Evolutionary conservation across 768 basidiomycete genomes (phyloP), one percentile per base, ranked within the genome.

Genomic region (Sarcodon aspratus): DNA sequence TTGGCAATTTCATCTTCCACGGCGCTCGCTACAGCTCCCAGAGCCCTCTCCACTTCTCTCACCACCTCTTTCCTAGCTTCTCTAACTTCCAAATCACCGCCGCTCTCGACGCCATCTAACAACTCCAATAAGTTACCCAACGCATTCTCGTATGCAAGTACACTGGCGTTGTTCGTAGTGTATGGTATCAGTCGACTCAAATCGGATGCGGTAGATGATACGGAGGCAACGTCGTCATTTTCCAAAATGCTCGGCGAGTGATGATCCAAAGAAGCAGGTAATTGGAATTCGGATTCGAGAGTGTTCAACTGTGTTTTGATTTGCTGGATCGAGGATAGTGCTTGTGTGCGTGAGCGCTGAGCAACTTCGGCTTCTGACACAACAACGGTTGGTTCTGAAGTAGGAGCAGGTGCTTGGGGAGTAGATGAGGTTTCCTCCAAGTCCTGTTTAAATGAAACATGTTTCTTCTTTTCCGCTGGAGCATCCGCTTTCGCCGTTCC

Each of bases 61-160:
- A 85, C 84, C 8, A 79, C 67, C 42, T 69, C 69, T 63, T 78
- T 82, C 53, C 85, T 60, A 48, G 55, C 63, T 17, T 61, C 61
- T 44, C 84, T 61, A 42, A 88, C 65, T 9, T 59, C 66, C 21
- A 66, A 67, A 52, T 80, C 76, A 3, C 84, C 85, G 45, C 67
- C 70, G 53, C 79, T 81, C 33, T 79, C 72, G 31, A 87, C 68
- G 0, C 68, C 70, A 55, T 87, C 85, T 21, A 86, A 68, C 51
- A 71, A 66, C 9, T 68, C 57, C 15, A 88, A 63, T 21, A 88
- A 67, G 36, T 69, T 63, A 46, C 69, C 69, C n/a, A 86, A 63
- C 15, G 73, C 71, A 54, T 84, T 72, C 54, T 80, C 76, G 62
- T 82, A 80, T 52, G 69, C 72, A 48, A 78, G 78, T 36, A 86